A percentile compares a stretch with the other conserved stretches of the same genome.
Evolutionary conservation across 768 basidiomycete species (phyloP).

Genomic region (Daedalea quercina): DNA sequence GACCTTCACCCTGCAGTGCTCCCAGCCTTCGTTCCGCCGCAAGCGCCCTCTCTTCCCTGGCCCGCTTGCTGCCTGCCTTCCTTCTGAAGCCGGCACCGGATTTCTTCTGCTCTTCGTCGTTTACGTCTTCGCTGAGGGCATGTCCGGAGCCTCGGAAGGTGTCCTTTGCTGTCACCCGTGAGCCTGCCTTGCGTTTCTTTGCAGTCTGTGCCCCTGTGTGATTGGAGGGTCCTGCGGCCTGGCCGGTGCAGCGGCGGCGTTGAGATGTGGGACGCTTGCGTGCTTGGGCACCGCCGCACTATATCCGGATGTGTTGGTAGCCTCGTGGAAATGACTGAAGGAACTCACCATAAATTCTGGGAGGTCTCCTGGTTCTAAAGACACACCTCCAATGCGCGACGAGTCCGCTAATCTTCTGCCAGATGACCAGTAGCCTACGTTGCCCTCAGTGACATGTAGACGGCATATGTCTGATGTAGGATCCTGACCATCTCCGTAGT

Average conservation of each 20-base stretch:
- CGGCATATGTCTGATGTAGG: not conserved
- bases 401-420: constrained; percentile 69
- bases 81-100: constrained; percentile 64
- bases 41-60: constrained; percentile 69
- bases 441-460: not conserved
- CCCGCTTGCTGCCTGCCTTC: constrained; percentile 68
- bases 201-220: constrained; percentile 55
- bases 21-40: constrained; percentile 63
- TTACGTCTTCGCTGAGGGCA: constrained; percentile 37
- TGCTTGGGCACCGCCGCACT: constrained; percentile 80
- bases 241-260: constrained; percentile 34
- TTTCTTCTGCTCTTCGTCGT: constrained; percentile 29
- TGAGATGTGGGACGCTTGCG: constrained; percentile 47
- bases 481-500: constrained; percentile 70
- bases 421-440: constrained; percentile 74
- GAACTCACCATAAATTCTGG: constrained; percentile 69
- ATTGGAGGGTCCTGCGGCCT: constrained; percentile 41
- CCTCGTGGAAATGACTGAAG: not conserved
- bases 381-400: constrained; percentile 41
- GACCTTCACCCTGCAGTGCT: constrained; percentile 34
- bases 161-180: constrained; percentile 53
- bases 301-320: not conserved
- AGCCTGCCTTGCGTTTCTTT: constrained; percentile 67
- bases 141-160: constrained; percentile 56
- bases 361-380: constrained; percentile 47